These are phyloP conservation scores for Phlyctochytrium bullatum DNA, from an alignment of 192 early-diverging fungal species.

Conservation along the genomic window DNA sequence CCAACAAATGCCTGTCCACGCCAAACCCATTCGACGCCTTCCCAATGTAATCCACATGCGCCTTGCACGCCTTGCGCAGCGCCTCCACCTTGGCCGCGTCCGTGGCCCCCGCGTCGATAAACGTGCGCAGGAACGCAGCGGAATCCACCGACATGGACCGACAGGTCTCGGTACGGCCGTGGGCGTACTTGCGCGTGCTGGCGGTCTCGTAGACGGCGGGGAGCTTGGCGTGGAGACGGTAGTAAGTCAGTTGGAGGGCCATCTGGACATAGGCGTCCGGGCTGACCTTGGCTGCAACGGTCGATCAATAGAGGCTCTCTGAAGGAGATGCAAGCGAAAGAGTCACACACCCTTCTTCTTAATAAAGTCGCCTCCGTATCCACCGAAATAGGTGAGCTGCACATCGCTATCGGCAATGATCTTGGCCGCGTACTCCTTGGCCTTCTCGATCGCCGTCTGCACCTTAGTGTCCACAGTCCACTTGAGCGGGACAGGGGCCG, in stretches of 20 bases:
- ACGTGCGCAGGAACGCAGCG: constrained; percentile 64
- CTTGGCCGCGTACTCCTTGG: constrained; percentile 49
- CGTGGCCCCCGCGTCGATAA: constrained; percentile 64
- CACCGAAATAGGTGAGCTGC: constrained; percentile 58
- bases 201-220: constrained; percentile 85
- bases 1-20: constrained; percentile 81
- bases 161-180: constrained; percentile 86
- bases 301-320: background rate
- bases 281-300: constrained; percentile 54
- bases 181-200: constrained; percentile 72
- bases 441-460: constrained; percentile 37
- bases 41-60: constrained; percentile 53
- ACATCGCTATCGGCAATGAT: constrained; percentile 63
- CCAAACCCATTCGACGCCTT: constrained; percentile 65
- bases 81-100: constrained; percentile 57
- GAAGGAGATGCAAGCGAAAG: too few species aligned
- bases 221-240: constrained; percentile 60
- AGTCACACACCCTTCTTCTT: constrained; percentile 64
- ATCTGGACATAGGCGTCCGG: constrained; percentile 87
- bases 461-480: constrained; percentile 43
- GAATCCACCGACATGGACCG: constrained; percentile 72
- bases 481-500: constrained; percentile 17
- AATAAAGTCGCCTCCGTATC: constrained; percentile 73
- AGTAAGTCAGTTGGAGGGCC: constrained; percentile 81
- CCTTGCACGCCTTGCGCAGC: constrained; percentile 60